Evolutionary conservation across 108 stramenopile species (phyloP).

Genomic region (Seminavis robusta): DNA sequence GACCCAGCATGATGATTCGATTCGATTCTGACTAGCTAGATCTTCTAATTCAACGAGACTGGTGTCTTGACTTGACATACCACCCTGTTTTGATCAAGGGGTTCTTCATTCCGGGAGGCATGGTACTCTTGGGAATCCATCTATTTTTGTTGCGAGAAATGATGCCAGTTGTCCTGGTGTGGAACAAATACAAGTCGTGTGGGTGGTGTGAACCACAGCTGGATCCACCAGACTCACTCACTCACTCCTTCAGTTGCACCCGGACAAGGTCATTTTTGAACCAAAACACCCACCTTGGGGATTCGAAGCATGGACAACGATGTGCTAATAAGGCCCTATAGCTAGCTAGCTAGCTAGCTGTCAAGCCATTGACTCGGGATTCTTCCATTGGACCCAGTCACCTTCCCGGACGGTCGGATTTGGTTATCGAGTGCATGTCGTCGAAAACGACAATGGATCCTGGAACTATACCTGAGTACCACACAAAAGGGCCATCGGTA

Average conservation of each 20-base stretch:
- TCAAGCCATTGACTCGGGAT: constrained; percentile 78
- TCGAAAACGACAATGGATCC: constrained; percentile 16
- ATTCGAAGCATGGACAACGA: constrained; percentile 84
- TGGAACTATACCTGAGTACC: constrained; percentile 69
- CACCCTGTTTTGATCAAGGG: no score
- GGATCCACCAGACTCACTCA: constrained; percentile 18
- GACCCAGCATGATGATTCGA: no score
- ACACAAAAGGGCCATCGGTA: constrained; percentile 62
- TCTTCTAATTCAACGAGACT: no score
- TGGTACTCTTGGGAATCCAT: no score
- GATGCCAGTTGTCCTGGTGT: constrained; percentile 52
- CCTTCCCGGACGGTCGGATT: constrained; percentile 84
- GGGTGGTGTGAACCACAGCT: constrained; percentile 64
- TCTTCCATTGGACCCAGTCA: constrained; percentile 68
- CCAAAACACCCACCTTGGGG: constrained; percentile 67
- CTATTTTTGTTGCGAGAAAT: no score
- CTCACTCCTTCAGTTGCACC: constrained; percentile 5
- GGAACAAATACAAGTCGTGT: constrained; percentile 64
- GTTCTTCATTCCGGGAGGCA: no score
- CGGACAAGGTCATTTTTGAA: constrained; percentile 55
- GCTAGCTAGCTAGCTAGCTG: no score
- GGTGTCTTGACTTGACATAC: no score
- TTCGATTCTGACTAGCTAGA: no score
- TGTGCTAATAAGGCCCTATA: constrained; percentile 63
- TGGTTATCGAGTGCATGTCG: constrained; percentile 69